Evolutionary conservation across 208 protist species (phyloP).

Genomic region (Crithidia fasciculata): DNA sequence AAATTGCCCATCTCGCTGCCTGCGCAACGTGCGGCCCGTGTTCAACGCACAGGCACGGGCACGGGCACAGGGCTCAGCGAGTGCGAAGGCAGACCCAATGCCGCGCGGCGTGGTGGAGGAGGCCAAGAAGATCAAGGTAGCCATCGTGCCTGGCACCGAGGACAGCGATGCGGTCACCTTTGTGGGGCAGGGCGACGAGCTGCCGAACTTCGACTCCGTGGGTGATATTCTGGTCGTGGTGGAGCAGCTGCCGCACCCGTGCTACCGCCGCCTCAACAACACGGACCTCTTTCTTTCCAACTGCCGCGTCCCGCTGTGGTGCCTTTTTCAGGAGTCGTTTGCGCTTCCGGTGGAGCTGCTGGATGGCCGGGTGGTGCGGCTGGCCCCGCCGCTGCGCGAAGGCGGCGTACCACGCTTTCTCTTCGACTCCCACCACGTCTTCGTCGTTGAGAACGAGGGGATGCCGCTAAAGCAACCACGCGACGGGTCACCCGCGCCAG

Average conservation of each 20-base stretch:
- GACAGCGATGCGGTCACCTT: conserved; percentile 95
- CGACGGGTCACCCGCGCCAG: neutral
- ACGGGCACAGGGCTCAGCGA: conserved; percentile 49
- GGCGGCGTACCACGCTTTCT: conserved; percentile 31
- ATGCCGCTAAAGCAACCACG: conserved; percentile 74
- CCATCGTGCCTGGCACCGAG: conserved; percentile 95
- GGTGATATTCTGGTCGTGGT: conserved; percentile 97
- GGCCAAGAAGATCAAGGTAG: conserved; percentile 91
- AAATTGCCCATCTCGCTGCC: conserved; percentile 23
- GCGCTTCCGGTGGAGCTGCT: conserved; percentile 85
- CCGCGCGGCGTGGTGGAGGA: conserved; percentile 84
- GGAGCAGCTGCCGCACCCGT: conserved; percentile 92
- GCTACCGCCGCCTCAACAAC: conserved; percentile 90
- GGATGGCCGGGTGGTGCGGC: conserved; percentile 79
- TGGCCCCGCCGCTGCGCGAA: conserved; percentile 55
- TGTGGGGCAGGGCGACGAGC: conserved; percentile 93
- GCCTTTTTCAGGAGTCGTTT: conserved; percentile 84
- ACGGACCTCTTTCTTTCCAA: conserved; percentile 92
- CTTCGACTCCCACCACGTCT: conserved; percentile 45
- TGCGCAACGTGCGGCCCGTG: conserved; percentile 64
- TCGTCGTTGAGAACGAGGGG: conserved; percentile 87
- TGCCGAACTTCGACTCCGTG: conserved; percentile 79
- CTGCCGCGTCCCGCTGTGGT: conserved; percentile 70
- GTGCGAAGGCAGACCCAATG: conserved; percentile 44
- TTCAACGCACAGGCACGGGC: conserved; percentile 61